Conservation (phyloP, 805 yeast genomes). For the Vanderwaltozyma tropicalis region DNA sequence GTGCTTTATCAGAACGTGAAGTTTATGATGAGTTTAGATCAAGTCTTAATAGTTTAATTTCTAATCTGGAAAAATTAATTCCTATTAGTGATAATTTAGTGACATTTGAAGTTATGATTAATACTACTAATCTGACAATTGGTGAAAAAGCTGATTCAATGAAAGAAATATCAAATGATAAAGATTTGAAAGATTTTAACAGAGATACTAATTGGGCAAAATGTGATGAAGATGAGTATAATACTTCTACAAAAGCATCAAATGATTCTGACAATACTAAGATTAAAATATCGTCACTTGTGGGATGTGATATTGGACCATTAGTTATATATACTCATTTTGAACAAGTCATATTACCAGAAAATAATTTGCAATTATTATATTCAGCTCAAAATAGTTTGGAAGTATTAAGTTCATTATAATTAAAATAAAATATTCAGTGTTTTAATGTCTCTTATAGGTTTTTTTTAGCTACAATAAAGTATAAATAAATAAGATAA, state of each 20-base stretch:
- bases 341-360: slow-evolving; percentile 10
- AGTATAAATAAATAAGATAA: not conserved
- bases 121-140: slow-evolving; percentile 19
- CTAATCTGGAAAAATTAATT: slow-evolving; percentile 18
- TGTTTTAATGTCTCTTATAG: too few species aligned
- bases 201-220: slow-evolving; percentile 26
- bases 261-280: slow-evolving; percentile 7
- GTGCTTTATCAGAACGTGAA: slow-evolving; percentile 14
- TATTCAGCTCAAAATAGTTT: too few species aligned
- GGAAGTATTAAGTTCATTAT: too few species aligned
- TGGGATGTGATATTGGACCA: slow-evolving; percentile 34
- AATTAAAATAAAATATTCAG: too few species aligned
- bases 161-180: slow-evolving; percentile 6
- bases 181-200: slow-evolving; percentile 14
- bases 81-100: slow-evolving; percentile 19
- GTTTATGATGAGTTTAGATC: slow-evolving; percentile 27
- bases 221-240: slow-evolving; percentile 16
- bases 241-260: not conserved
- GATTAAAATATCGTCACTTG: slow-evolving; percentile 28
- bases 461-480: not conserved
- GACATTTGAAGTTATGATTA: slow-evolving; percentile 21
- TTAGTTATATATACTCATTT: slow-evolving; percentile 33
- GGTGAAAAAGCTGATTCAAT: slow-evolving; percentile 12
- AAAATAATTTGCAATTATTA: too few species aligned
- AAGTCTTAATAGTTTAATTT: slow-evolving; percentile 20